Evolutionary conservation across 108 stramenopile species (phyloP), one percentile per base, ranked within the genome.

Genomic region (Bacterosira constricta): DNA sequence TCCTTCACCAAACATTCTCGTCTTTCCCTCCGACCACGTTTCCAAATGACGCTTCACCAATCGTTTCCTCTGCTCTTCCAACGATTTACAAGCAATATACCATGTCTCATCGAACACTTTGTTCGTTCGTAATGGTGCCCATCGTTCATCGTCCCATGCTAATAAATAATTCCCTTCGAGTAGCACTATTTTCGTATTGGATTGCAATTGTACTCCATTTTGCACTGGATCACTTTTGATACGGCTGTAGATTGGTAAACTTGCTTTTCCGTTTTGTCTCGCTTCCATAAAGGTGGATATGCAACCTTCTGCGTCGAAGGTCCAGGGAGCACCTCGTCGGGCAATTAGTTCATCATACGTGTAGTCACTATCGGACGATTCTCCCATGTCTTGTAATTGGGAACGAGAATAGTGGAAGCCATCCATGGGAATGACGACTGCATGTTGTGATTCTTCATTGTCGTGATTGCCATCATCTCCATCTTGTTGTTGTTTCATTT

Each of bases 111-210:
- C 88, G 75, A 87, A 89, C 26, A 88, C 62, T 1, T 52, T 50
- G 37, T 79, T 68, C 12, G 62, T 30, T 41, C 47, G 50, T 11
- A 87, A 23, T 20, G 78, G 73, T 23, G 60, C 56, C 88, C 88
- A 89, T 20, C 85, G 63, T n/a, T 53, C 20, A 45, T 79, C 81
- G 10, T 80, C 63, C 79, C 83, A 73, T 27, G 58, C 42, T 29
- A 75, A 25, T 1, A 92, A 57, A 65, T 92, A 92, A 56, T 85
- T 83, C 12, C 90, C 90, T 71, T 92, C 90, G 39, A 88, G 57
- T 9, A 92, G 31, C 0, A 92, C 86, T 44, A 92, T 73, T 34
- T 82, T 77, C 34, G 86, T 83, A 10, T 54, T 17, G 27, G 31
- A 44, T 32, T 71, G 45, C 1, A 92, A 46, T 4, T 9, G 27